Evolutionary conservation across 352 stramenopile genomes (phyloP), one percentile per base, ranked within the genome.

Genomic region (Pythium pyrilobum): DNA sequence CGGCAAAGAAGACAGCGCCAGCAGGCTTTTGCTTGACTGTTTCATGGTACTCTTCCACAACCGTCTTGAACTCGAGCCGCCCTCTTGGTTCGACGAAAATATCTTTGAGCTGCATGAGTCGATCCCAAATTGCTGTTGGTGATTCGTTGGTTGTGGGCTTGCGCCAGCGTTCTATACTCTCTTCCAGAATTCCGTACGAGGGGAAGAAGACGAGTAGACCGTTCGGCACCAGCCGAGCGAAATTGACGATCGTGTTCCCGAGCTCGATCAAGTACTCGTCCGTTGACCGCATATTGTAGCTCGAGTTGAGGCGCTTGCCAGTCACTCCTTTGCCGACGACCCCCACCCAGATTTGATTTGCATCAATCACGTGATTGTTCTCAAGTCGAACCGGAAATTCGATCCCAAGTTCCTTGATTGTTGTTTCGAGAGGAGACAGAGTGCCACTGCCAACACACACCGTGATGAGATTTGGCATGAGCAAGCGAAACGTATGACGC

Each of bases 201-300:
- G 97, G 97, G 58, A 99, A 99, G 69, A 99, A 99, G 0, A 99
- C 85, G 16, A 99, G 85, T 45, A 99, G 73, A 4, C 97, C 97
- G 42, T 96, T 96, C 4, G 97, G 96, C 16, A 99, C 92, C n/a
- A 97, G 73, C 8, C 85, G 81, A 34, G 83, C 85, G 15, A 99
- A 87, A 59, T 89, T 98, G 6, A 97, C 85, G 29, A 99, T 85
- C 0, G 96, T 98, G 47, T 97, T 97, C 10, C 97, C 97, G 6
- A 99, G 70, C 64, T 99, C 97, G 34, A 89, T 57, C 63, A 97
- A 77, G 62, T 99, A 99, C 25, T 92, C 82, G 36, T 89, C 78
- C 10, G 90, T 96, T 52, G 96, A 95, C 24, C 96, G 76, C 24
- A 89, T 87, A 28, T 97, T 85, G 74, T 97, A 99, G 48, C 93